These are phyloP conservation scores for Ceratobasidium sp. DNA, from an alignment of 1,284 basidiomycete species.

Conservation along the genomic window DNA sequence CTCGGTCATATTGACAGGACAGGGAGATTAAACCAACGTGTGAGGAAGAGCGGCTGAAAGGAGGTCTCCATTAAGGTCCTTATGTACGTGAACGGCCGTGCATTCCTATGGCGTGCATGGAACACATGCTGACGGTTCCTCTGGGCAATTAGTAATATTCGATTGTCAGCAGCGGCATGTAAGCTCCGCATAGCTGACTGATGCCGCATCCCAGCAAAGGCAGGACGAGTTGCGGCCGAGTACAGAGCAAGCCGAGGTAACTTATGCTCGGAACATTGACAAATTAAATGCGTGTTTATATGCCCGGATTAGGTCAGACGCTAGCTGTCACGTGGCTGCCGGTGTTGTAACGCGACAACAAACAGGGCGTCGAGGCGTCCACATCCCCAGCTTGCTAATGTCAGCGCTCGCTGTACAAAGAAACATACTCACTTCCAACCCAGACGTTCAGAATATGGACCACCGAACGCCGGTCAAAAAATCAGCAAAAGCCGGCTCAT, in stretches of 20 bases:
- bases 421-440: conserved; percentile 7
- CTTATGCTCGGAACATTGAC: not conserved
- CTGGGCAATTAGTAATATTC: not conserved
- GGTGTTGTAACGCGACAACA: conserved; percentile 8
- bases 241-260: not conserved
- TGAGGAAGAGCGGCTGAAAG: conserved; percentile 11
- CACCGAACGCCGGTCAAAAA: conserved; percentile 10
- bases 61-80: not conserved
- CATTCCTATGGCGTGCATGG: not conserved
- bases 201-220: not conserved
- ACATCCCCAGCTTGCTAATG: conserved; percentile 4
- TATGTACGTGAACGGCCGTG: not conserved
- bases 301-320: not conserved
- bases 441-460: conserved; percentile 21
- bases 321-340: not conserved
- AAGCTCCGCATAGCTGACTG: conserved; percentile 7
- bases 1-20: conserved; percentile 47
- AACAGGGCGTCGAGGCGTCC: not conserved
- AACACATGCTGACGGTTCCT: conserved; percentile 2
- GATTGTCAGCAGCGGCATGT: not conserved
- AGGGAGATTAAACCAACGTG: not conserved
- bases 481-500: conserved; percentile 16
- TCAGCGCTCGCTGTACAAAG: conserved; percentile 6
- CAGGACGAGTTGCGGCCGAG: not conserved
- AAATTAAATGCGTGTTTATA: not conserved